Base-by-base conservation (phyloP, 805 yeast genomes). In the Kuraishia borneana region DNA sequence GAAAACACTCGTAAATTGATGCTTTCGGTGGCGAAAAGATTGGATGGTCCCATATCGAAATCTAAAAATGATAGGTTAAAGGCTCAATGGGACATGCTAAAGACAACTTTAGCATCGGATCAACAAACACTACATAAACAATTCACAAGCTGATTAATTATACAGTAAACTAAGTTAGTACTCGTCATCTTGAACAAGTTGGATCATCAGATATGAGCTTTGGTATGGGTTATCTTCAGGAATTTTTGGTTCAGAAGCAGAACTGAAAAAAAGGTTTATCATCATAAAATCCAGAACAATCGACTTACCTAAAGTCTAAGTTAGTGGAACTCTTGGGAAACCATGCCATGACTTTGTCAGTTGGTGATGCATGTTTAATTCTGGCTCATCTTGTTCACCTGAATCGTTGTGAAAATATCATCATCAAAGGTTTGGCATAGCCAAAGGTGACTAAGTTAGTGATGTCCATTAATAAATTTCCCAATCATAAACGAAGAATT, bases 311-410 rank as follows among this genome's bases (percentile, higher is more conserved):
- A 7, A 21, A 21, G 23, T 21, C 7, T 7, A 21, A 21, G n/a
- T n/a, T n/a, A n/a, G 26, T 12, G 8, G 18, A 9, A n/a, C 9
- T 12, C 21, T 10, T 4, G 8, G 13, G 10, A 18, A 10, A n/a
- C n/a, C n/a, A n/a, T n/a, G n/a, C n/a, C n/a, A n/a, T 6, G 9
- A 26, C 13, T 26, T 9, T 44, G 52, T 83, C 95, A 84, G 95
- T 81, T 84, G 95, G 95, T 84, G 94, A 84, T 84, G 95, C 95
- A 84, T 84, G 95, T 74, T 60, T 34, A 45, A 72, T 77, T 83
- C 82, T 61, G 61, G 81, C 83, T 68, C 66, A 55, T 58, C 52
- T 41, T 44, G 46, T 28, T 32, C 36, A 33, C 35, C 35, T 26
- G 35, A 26, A 32, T 32, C n/a, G n/a, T n/a, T n/a, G n/a, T 22